Base-by-base conservation (phyloP, 108 stramenopile species). In the Stephanodiscus triporus region DNA sequence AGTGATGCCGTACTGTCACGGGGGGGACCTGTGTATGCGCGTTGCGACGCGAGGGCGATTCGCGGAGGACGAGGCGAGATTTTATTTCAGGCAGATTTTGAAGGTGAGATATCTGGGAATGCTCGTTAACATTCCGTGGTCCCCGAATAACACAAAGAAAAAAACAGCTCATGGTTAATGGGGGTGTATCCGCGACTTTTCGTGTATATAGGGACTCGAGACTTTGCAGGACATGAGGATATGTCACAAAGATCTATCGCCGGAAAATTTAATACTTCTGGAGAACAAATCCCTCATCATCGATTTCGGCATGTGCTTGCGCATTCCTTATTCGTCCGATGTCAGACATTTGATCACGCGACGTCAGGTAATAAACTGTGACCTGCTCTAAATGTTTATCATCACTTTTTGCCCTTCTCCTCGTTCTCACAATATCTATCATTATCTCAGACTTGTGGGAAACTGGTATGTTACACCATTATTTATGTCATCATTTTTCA, bases 231-330 rank as follows among this genome's bases (percentile, higher is more conserved):
- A 63, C 5, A 74, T 77, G 63, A 87, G 81, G 36, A 80, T 93
- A 14, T 89, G 88, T 62, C 92, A 93, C 73, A 76, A 87, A 54
- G 92, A 93, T 53, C 80, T 93, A 72, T 89, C 88, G 8, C 78
- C 90, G 1, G 92, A 93, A 76, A 93, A 93, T 68, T 63, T 74
- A 16, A 58, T 80, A 17, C 77, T 93, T 49, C 51, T 89, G 23
- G 82, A 90, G 51, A 84, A 86, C 45, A 86, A 63, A 43, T 78
- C 87, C 11, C 57, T 93, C 10, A 76, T 93, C 17, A 90, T 93
- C 55, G 92, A 93, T 74, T 83, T 93, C 57, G 92, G 92, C 30
- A 93, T 93, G 92, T 90, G 89, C 66, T 73, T 93, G 56, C 63
- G 88, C n/a, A 88, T 93, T 26, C 92, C 92, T 0, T 93, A 87